Percentiles rank a stretch among this genome's conserved stretches.
These are phyloP conservation scores for Nephelium lappaceum DNA, from an alignment of 345 rosid species.

Conservation along the genomic window DNA sequence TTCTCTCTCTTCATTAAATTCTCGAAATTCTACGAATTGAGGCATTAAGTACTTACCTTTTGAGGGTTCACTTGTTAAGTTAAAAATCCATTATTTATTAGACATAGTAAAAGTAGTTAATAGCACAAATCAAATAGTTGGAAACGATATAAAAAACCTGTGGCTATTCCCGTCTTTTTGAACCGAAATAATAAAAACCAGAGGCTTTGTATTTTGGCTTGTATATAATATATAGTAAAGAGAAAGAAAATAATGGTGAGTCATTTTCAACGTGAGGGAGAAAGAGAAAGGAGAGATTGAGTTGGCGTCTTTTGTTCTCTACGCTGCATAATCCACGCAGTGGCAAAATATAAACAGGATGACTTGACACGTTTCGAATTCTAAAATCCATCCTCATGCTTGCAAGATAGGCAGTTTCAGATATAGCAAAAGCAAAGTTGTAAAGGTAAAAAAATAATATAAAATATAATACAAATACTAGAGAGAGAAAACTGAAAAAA, in stretches of 20 bases:
- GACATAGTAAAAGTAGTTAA: conserved; percentile 18
- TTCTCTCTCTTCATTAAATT: neutral
- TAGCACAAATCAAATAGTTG: neutral
- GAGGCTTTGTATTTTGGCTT: conserved; percentile 31
- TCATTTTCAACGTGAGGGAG: conserved; percentile 39
- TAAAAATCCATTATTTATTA: conserved; percentile 16
- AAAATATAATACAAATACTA: neutral
- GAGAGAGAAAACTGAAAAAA: neutral
- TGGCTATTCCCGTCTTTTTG: conserved; percentile 38
- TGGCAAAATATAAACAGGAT: conserved; percentile 33
- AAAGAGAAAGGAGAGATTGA: conserved; percentile 25
- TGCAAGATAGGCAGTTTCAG: conserved; percentile 24
- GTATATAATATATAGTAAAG: conserved; percentile 21
- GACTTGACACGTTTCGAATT: conserved; percentile 47
- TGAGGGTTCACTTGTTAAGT: neutral
- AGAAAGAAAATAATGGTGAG: conserved; percentile 34
- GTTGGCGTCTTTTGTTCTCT: conserved; percentile 68
- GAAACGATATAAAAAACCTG: conserved; percentile 9
- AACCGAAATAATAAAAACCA: neutral
- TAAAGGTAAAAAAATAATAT: neutral
- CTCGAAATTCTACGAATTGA: neutral
- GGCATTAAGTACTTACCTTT: neutral
- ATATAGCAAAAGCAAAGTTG: conserved; percentile 18
- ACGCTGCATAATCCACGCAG: conserved; percentile 62
- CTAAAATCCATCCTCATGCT: conserved; percentile 11